These are phyloP conservation scores for Trichophyton verrucosum DNA, from an alignment of 2,329 filamentous ascomycete genomes.

Conservation along the genomic window DNA sequence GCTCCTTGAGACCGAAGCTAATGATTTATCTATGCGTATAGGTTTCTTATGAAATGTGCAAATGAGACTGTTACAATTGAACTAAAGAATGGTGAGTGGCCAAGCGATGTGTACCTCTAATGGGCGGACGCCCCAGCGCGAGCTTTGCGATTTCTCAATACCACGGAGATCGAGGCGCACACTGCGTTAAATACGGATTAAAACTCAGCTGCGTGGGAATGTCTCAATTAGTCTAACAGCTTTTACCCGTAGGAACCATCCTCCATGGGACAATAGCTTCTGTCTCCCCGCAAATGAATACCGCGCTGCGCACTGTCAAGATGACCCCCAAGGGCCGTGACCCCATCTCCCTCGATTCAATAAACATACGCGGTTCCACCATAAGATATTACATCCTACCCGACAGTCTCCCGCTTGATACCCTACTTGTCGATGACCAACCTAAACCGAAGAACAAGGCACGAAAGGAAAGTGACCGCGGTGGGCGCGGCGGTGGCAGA, in stretches of 20 bases:
- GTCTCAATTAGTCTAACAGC: background rate
- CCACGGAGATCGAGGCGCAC: background rate
- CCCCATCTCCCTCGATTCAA: slow-evolving; percentile 76
- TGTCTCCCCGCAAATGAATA: slow-evolving; percentile 98
- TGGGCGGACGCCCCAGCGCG: background rate
- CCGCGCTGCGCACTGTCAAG: slow-evolving; percentile 85
- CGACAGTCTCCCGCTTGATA: slow-evolving; percentile 88
- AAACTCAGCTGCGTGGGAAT: background rate
- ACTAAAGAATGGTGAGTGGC: slow-evolving; percentile 74
- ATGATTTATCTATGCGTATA: slow-evolving; percentile 30
- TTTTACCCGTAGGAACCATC: slow-evolving; percentile 58
- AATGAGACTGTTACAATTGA: slow-evolving; percentile 98
- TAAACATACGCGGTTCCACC: slow-evolving; percentile 92
- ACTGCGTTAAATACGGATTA: background rate
- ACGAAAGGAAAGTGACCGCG: slow-evolving; percentile 65
- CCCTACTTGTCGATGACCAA: slow-evolving; percentile 86
- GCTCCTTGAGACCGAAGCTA: background rate
- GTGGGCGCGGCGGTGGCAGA: slow-evolving; percentile 36
- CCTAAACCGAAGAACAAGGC: slow-evolving; percentile 99
- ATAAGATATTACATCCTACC: slow-evolving; percentile 96
- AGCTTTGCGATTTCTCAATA: background rate
- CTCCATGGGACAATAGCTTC: slow-evolving; percentile 94
- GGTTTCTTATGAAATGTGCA: slow-evolving; percentile 98
- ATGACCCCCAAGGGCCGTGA: slow-evolving; percentile 87
- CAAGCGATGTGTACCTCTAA: background rate